Percentiles rank a stretch among this genome's conserved stretches.
Evolutionary conservation across 1,284 basidiomycete genomes (phyloP).

Genomic region (Heterobasidion occidentale): DNA sequence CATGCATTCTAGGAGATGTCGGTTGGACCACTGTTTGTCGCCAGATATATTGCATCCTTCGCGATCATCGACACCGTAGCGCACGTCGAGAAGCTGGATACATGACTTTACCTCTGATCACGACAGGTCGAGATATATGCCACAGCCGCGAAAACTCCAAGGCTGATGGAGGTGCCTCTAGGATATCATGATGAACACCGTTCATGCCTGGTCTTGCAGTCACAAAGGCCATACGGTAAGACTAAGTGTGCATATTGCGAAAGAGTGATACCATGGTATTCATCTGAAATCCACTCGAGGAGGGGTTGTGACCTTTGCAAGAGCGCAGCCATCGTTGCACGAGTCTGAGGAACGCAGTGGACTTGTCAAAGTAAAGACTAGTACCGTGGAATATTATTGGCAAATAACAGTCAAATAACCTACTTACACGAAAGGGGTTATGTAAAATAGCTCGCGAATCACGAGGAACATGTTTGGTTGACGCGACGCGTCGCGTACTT

Average conservation of each 20-base stretch:
- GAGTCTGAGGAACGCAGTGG: too few relatives aligned
- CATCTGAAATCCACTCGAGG: conserved; percentile 36
- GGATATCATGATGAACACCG: conserved; percentile 43
- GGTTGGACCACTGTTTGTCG: conserved; percentile 44
- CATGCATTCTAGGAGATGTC: conserved; percentile 52
- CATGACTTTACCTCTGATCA: conserved; percentile 57
- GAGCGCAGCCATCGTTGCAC: too few relatives aligned
- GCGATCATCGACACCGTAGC: background rate
- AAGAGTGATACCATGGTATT: conserved; percentile 41
- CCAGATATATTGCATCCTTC: background rate
- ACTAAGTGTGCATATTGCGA: background rate
- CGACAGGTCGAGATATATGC: conserved; percentile 68
- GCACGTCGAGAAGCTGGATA: conserved; percentile 1
- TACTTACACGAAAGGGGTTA: too few relatives aligned
- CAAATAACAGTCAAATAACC: too few relatives aligned
- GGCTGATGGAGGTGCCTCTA: conserved; percentile 54
- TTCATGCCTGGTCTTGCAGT: conserved; percentile 48
- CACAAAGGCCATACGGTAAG: background rate
- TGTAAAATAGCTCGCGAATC: too few relatives aligned
- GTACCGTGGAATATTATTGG: too few relatives aligned
- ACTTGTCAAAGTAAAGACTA: too few relatives aligned
- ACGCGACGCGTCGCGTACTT: conserved; percentile 2
- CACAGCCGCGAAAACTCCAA: conserved; percentile 71
- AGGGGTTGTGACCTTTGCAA: too few relatives aligned
- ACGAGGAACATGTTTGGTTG: background rate